Percentiles rank a stretch among this genome's conserved stretches.
Evolutionary conservation across 169 alveolate genomes (phyloP).

Genomic region (Eimeria necatrix): DNA sequence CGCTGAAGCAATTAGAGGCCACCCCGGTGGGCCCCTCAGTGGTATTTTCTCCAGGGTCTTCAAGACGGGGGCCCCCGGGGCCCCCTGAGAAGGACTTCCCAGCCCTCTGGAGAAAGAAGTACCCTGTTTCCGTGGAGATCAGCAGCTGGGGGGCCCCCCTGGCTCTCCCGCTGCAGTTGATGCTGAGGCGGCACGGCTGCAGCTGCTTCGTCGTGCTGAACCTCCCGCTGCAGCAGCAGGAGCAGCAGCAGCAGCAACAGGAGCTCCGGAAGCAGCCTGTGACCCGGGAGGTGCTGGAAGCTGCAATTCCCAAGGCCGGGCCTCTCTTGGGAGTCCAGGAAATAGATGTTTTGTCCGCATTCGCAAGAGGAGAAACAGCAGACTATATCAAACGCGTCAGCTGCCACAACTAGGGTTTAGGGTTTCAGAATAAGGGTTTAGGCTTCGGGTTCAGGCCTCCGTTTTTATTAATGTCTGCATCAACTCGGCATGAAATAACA

Average conservation of each 20-base stretch:
- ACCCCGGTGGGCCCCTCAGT: not conserved
- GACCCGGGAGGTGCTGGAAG: constrained; percentile 4
- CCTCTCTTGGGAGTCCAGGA: not conserved
- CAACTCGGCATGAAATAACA: not conserved
- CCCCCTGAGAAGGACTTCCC: constrained; percentile 6
- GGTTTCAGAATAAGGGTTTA: constrained; percentile 5
- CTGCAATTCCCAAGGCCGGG: not conserved
- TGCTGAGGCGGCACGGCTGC: constrained; percentile 51
- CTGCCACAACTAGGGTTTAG: not conserved
- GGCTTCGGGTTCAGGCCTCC: not conserved
- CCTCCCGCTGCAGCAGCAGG: constrained; percentile 43
- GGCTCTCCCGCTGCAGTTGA: constrained; percentile 46
- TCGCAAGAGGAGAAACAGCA: constrained; percentile 4
- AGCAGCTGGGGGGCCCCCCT: constrained; percentile 26
- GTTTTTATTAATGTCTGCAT: not conserved
- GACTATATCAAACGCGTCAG: not conserved
- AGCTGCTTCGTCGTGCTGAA: constrained; percentile 41
- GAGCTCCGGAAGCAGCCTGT: not conserved
- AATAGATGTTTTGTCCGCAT: not conserved
- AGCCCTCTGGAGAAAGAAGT: not conserved
- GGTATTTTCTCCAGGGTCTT: not conserved
- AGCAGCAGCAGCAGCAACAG: not conserved
- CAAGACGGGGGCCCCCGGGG: not conserved
- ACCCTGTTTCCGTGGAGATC: constrained; percentile 32
- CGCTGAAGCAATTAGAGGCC: constrained; percentile 17